Base-by-base conservation (phyloP, 495 filamentous ascomycete genomes). In the Aspergillus wentii region DNA sequence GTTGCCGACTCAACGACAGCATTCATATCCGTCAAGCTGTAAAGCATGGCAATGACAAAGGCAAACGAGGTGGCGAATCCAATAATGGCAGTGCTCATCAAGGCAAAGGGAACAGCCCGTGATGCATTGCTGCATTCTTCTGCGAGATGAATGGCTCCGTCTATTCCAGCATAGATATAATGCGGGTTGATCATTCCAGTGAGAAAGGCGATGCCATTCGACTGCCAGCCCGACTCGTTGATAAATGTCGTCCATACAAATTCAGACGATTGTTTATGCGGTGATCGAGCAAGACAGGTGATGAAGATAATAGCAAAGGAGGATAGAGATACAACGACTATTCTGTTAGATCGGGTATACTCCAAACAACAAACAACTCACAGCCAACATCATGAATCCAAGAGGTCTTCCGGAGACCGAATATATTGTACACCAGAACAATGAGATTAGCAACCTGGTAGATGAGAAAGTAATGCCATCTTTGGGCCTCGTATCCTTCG, bases 131-230 rank as follows among this genome's bases (percentile, higher is more conserved):
- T 32, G 33, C 54, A 52, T 27, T 66, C 59, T 34, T 66, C 59
- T 0, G 57, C 60, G 8, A 66, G 35, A 40, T 66, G 62, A 4
- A 62, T 15, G 5, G 54, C 57, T 13, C 57, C 59, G 33, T 66
- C 62, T 25, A 66, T 47, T 3, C 59, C 57, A 14, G 44, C 57
- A 33, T 54, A 59, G 44, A 57, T 56, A 26, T 49, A 57, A 8
- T 52, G 52, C 0, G 52, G 46, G 2, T 43, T 54, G 16, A 59
- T 44, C 11, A 66, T 36, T 4, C 59, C 57, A 8, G 49, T 58
- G 1, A 59, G 35, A 33, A 60, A 62, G 16, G 41, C 52, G 25
- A 59, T 29, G 1, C 51, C 59, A 18, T 44, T 38, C 8, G 49
- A 54, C 4, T 40, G 38, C 59, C 59, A 63, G 5, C 57, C 59